Conservation (phyloP, 441 rosid genomes). For the Geranium incanum region DNA sequence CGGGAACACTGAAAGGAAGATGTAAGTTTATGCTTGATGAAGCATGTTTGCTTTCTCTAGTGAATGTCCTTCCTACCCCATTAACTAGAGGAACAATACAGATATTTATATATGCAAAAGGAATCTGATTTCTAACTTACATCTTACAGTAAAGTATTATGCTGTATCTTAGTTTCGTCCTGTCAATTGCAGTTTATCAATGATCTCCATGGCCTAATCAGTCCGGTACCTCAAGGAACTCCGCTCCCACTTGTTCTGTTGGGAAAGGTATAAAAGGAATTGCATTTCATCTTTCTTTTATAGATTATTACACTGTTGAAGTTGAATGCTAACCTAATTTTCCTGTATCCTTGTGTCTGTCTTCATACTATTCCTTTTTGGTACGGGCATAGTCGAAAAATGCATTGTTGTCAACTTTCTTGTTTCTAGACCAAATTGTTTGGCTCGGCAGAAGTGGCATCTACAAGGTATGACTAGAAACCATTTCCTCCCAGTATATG, state of each 20-base stretch:
- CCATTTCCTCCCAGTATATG: not conserved
- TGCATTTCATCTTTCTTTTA: not conserved
- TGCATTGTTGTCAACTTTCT: slow-evolving; percentile 75
- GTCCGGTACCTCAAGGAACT: slow-evolving; percentile 86
- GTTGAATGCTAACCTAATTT: not conserved
- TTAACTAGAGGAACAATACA: not conserved
- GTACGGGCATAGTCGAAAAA: slow-evolving; percentile 69
- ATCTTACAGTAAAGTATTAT: not conserved
- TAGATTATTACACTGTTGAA: no score
- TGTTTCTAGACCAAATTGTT: slow-evolving; percentile 92
- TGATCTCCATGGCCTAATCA: slow-evolving; percentile 77
- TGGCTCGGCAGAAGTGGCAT: slow-evolving; percentile 95
- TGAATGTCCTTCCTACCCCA: not conserved
- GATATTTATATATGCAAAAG: not conserved
- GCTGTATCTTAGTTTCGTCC: slow-evolving; percentile 13
- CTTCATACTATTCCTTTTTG: slow-evolving; percentile 5
- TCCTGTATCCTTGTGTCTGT: not conserved
- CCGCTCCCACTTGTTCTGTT: slow-evolving; percentile 78
- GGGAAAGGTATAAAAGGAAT: slow-evolving; percentile 57
- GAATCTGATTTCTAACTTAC: slow-evolving; percentile 9
- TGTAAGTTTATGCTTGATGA: not conserved
- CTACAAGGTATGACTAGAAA: slow-evolving; percentile 49
- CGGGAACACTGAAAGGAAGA: not conserved
- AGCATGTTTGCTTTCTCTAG: not conserved
- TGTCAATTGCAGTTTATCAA: slow-evolving; percentile 69